These are phyloP conservation scores for Phytophthora europaea DNA, from an alignment of 352 stramenopile species.

Conservation along the genomic window DNA sequence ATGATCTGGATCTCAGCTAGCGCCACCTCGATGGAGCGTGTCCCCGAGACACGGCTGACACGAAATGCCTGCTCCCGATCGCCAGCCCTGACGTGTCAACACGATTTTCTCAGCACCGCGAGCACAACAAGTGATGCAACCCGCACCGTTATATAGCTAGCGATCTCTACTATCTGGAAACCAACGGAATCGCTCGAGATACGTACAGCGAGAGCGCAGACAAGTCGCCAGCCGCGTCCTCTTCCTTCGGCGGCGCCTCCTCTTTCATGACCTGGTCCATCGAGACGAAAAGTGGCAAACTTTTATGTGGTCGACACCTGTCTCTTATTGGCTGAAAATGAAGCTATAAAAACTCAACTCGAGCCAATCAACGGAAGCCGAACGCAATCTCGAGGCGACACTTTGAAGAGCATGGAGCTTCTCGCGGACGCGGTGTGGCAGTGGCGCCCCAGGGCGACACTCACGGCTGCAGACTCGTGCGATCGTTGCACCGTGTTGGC, in stretches of 20 bases:
- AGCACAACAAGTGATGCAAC: not conserved
- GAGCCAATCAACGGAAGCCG: slow-evolving; percentile 13
- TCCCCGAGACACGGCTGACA: slow-evolving; percentile 70
- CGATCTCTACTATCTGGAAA: slow-evolving; percentile 4
- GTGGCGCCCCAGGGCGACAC: slow-evolving; percentile 48
- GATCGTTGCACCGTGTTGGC: slow-evolving; percentile 53
- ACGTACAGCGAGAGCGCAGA: slow-evolving; percentile 39
- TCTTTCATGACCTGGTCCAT: slow-evolving; percentile 33
- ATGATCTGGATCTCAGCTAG: slow-evolving; percentile 82
- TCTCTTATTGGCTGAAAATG: slow-evolving; percentile 33
- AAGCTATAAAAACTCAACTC: not conserved
- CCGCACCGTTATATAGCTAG: slow-evolving; percentile 8
- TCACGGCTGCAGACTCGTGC: slow-evolving; percentile 50
- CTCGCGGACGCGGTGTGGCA: slow-evolving; percentile 50
- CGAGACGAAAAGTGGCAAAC: not conserved
- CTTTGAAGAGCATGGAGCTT: slow-evolving; percentile 46
- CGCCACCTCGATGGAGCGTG: slow-evolving; percentile 73
- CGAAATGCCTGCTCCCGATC: slow-evolving; percentile 54
- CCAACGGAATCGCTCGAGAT: not conserved
- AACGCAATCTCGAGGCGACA: slow-evolving; percentile 32
- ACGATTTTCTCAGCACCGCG: slow-evolving; percentile 15
- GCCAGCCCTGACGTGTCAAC: slow-evolving; percentile 33
- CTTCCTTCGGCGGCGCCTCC: slow-evolving; percentile 23
- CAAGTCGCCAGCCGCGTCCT: slow-evolving; percentile 24
- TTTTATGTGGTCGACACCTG: slow-evolving; percentile 23